phyloP scores from a whole-genome alignment of 176 grass and related monocot genomes.

The Pharus latifolius region DNA sequence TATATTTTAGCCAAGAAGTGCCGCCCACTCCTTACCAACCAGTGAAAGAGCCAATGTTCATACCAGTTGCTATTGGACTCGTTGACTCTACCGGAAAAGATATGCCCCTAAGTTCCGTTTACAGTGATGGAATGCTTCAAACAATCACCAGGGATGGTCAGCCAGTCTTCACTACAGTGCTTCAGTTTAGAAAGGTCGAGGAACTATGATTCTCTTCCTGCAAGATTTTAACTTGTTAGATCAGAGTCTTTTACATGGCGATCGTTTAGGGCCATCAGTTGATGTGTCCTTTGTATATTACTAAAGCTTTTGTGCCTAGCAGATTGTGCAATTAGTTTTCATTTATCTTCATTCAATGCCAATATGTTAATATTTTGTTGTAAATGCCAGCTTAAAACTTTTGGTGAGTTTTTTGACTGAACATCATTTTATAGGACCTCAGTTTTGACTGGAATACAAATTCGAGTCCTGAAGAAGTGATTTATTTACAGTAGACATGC shows the following conservation, averaged over 20 bases:
- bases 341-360: background rate
- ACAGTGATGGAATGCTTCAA: conserved; percentile 51
- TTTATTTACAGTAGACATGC: background rate
- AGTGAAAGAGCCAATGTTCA: conserved; percentile 83
- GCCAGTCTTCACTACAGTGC: conserved; percentile 62
- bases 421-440: background rate
- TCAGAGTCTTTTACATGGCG: background rate
- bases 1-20: conserved; percentile 71
- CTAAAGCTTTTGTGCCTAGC: background rate
- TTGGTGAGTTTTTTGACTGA: background rate
- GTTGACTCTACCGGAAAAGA: conserved; percentile 88
- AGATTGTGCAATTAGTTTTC: background rate
- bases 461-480: background rate
- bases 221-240: background rate
- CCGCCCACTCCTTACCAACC: conserved; percentile 72
- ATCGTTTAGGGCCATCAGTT: background rate
- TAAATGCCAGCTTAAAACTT: background rate
- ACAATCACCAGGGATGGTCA: conserved; percentile 37
- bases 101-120: conserved; percentile 67
- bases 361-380: background rate
- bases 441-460: background rate
- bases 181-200: conserved; percentile 80
- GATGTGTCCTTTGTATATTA: background rate
- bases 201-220: conserved; percentile 5
- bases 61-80: conserved; percentile 79